Base-by-base conservation (phyloP, 208 protist species). In the Leishmania lainsoni region DNA sequence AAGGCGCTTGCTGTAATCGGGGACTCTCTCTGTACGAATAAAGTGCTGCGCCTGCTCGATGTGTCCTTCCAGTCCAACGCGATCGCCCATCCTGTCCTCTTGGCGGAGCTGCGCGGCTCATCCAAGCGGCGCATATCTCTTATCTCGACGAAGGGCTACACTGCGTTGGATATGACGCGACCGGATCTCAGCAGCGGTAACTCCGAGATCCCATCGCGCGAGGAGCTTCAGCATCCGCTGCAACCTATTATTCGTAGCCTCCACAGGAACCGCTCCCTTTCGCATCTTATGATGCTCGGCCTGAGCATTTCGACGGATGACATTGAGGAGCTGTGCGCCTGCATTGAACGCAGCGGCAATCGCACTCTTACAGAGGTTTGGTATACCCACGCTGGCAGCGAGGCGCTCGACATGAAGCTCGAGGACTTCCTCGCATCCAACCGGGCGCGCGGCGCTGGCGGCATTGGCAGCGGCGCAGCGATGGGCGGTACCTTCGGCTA, bases 321-420 rank as follows among this genome's bases (percentile, higher is more conserved):
- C 76, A 70, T 95, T 8, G 92, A 95, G 79, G 89, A 94, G 80
- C 82, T 95, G 16, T 95, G 92, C 78, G 79, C 81, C 17, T 90
- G 87, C 78, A 89, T 95, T 14, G 92, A 95, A 81, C 69, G 81
- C 35, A 90, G 89, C 78, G 79, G 84, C 42, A 93, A 95, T 74
- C 83, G 54, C 17, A 80, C 81, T 12, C 79, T 95, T n/a, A 75
- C 70, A 12, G 74, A 88, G 76, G 89, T 94, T 14, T 83, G 83
- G 75, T 91, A 89, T 81, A 95, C 87, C 22, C 81, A 66, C 29
- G 78, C 83, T 22, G 87, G 85, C 54, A 87, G 83, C 63, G 86
- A 89, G 32, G 89, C 92, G 17, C 81, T 95, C 22, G 75, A 86
- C 73, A 89, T 92, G 75, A 94, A 94, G 81, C 79, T 95, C 45